Conservation (phyloP, 75 land plant species). For the Isoetes taiwanensis region DNA sequence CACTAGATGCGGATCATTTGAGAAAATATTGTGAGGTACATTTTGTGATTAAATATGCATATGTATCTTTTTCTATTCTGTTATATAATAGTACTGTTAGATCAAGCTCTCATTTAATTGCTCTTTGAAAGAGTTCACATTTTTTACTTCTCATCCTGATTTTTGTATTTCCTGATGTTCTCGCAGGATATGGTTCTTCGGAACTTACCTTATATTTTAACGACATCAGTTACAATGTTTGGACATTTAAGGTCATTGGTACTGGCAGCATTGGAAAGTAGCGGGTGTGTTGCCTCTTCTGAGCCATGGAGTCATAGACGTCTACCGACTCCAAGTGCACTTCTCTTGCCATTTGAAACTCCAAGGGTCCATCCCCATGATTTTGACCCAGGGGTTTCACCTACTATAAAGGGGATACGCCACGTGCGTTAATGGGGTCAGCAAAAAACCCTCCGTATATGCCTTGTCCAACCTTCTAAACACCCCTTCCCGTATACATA, state of each 20-base stretch:
- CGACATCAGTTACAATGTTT: conserved; percentile 46
- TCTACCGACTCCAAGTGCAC: conserved; percentile 90
- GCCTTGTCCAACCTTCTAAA: too few species aligned
- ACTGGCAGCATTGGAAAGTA: conserved; percentile 60
- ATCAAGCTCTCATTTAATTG: not conserved
- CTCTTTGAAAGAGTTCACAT: not conserved
- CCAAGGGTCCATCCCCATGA: too few species aligned
- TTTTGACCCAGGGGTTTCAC: too few species aligned
- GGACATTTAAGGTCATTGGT: conserved; percentile 42
- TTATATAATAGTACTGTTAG: too few species aligned
- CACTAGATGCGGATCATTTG: conserved; percentile 60
- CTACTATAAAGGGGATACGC: conserved; percentile 14
- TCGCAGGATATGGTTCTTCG: conserved; percentile 70
- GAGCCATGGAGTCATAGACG: conserved; percentile 78
- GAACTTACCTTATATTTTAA: conserved; percentile 73
- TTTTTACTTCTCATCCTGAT: conserved; percentile 1
- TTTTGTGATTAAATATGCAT: too few species aligned
- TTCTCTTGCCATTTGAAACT: conserved; percentile 48
- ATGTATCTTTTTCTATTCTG: not conserved
- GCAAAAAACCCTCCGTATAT: too few species aligned
- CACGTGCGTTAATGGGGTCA: too few species aligned
- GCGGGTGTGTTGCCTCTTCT: conserved; percentile 53
- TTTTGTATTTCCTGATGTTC: too few species aligned
- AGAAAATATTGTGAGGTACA: conserved; percentile 80
- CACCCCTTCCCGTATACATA: too few species aligned